Percentiles rank a stretch among this genome's conserved stretches.
Evolutionary conservation across 108 stramenopile genomes (phyloP).

Genomic region (Cylindrotheca closterium): DNA sequence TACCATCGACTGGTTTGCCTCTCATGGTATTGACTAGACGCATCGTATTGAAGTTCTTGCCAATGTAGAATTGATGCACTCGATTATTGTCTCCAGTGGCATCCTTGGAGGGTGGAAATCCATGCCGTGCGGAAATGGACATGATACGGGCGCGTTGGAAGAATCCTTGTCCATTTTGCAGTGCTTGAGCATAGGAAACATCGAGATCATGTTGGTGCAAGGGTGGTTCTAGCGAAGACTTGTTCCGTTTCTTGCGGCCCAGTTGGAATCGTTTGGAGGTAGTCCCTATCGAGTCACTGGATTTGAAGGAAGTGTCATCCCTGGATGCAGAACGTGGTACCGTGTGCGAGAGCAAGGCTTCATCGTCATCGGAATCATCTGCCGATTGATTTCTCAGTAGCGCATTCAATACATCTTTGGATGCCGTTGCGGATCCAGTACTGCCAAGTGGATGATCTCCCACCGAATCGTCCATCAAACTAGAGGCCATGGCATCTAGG

Average conservation of each 20-base stretch:
- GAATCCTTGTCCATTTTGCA: conserved; percentile 52
- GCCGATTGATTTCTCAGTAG: neutral
- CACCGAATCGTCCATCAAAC: conserved; percentile 27
- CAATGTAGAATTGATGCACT: conserved; percentile 17
- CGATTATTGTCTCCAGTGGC: conserved; percentile 54
- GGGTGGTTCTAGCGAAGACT: neutral
- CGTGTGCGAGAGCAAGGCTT: conserved; percentile 1
- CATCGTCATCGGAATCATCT: conserved; percentile 11
- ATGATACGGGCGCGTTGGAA: conserved; percentile 63
- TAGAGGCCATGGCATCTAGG: conserved; percentile 51
- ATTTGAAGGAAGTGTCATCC: neutral
- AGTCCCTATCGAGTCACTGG: neutral
- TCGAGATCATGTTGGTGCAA: neutral
- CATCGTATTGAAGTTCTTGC: neutral
- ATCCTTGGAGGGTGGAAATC: conserved; percentile 80
- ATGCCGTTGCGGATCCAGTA: neutral
- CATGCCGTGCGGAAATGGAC: conserved; percentile 52
- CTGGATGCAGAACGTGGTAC: neutral
- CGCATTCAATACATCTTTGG: neutral
- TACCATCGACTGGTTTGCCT: conserved; percentile 54
- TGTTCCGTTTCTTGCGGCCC: neutral
- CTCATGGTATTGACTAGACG: conserved; percentile 23
- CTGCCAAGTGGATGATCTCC: neutral
- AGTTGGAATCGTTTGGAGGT: neutral
- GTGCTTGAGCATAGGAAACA: conserved; percentile 36